Base-by-base conservation (phyloP, 2,329 filamentous ascomycete genomes). In the Penicillium sp. region DNA sequence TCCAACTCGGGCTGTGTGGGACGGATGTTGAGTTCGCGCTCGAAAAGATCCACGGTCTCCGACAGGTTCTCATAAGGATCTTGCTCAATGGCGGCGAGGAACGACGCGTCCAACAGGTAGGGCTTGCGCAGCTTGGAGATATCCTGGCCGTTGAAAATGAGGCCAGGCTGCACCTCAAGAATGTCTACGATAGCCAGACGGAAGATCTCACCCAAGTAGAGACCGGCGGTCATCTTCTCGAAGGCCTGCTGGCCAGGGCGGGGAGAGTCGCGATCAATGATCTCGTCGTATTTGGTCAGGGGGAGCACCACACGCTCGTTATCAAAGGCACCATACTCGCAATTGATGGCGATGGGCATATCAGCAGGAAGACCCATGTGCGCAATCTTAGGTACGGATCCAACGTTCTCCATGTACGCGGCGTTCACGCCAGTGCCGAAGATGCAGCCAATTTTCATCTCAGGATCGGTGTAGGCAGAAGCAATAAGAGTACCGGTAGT, bases 391-490 rank as follows among this genome's bases (percentile, higher is more conserved):
- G 92, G 93, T 62, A 99, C 91, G 12, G 88, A 90, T 62, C 91
- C 92, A 61, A 85, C 90, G 69, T 95, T 78, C 77, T 99, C 94
- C 89, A 99, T 96, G 79, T 99, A 99, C 37, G 94, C 94, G 40
- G 93, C 94, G 69, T 99, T 99, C 79, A 94, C 97, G 56, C 94
- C 94, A 12, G 94, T 99, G 67, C 94, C 94, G 69, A 99, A 99
- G 71, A 99, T 99, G 76, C 93, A 97, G 53, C 94, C 94, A 68
- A 97, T 94, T 77, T 87, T 92, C 85, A 97, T 95, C 65, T 87
- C 85, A 44, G 87, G 80, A 72, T 99, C 92, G n/a, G 93, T 97
- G 77, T 99, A 99, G 27, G 91, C 89, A 25, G 93, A 97, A 58
- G 94, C 94, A 69, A 99, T 96, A 68, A 99, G 81, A 29, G 94